Evolutionary conservation across 805 yeast species (phyloP).

Genomic region (Ogataea nitratoaversa): DNA sequence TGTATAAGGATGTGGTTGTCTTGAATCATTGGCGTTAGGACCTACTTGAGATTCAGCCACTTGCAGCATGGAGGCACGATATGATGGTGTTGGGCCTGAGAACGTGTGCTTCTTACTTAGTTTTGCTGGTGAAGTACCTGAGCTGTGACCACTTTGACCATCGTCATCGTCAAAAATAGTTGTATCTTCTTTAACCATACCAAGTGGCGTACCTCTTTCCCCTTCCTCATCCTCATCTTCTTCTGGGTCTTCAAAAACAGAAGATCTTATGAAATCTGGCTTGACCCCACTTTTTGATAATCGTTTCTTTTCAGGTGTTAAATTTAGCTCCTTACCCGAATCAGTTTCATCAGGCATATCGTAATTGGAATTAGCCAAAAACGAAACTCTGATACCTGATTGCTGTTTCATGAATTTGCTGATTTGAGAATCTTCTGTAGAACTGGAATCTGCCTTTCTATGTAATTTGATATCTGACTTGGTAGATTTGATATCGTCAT

Average conservation of each 20-base stretch:
- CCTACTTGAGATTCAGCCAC: too few relatives aligned
- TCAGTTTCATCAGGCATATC: conserved; percentile 23
- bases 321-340: conserved; percentile 15
- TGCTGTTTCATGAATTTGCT: conserved; percentile 17
- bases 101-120: too few relatives aligned
- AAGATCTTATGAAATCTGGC: conserved; percentile 9
- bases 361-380: conserved; percentile 25
- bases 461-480: conserved; percentile 22
- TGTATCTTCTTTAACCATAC: conserved; percentile 11
- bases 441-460: conserved; percentile 24
- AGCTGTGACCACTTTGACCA: too few relatives aligned
- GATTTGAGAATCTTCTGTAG: conserved; percentile 22
- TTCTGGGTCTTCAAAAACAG: conserved; percentile 28
- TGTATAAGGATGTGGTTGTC: too few relatives aligned
- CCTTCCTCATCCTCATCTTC: conserved; percentile 12
- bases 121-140: too few relatives aligned
- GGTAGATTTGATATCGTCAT: conserved; percentile 9
- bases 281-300: background rate
- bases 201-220: background rate
- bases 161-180: conserved; percentile 21
- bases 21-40: too few relatives aligned
- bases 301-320: conserved; percentile 25
- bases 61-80: too few relatives aligned
- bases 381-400: conserved; percentile 23
- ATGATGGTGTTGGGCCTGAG: too few relatives aligned